Evolutionary conservation across 108 stramenopile genomes (phyloP).

Genomic region (Poteriospumella lacustris): DNA sequence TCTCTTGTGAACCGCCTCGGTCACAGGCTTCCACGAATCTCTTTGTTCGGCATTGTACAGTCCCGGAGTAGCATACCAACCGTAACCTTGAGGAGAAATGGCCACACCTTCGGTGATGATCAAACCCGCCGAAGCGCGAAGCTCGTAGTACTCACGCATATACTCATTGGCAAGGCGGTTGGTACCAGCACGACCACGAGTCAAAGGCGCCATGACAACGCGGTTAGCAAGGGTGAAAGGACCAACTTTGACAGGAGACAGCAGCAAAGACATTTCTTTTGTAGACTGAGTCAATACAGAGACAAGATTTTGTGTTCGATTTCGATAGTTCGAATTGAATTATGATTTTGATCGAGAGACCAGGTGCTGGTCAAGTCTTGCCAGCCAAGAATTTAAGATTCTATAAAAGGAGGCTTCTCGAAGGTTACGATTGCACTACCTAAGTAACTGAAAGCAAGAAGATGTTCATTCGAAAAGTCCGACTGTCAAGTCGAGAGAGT

Average conservation of each 20-base stretch:
- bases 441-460: no score
- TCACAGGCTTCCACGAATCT: background rate
- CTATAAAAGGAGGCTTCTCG: no score
- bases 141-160: constrained; percentile 55
- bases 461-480: no score
- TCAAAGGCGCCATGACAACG: background rate
- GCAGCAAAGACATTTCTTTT: background rate
- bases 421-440: no score
- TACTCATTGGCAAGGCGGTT: background rate
- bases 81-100: constrained; percentile 52
- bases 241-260: background rate
- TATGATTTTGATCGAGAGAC: no score
- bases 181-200: background rate
- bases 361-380: no score
- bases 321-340: no score
- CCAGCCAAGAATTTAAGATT: no score
- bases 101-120: constrained; percentile 62
- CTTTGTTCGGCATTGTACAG: background rate
- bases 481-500: no score
- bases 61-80: constrained; percentile 53
- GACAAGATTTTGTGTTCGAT: no score
- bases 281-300: no score
- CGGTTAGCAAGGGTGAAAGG: no score
- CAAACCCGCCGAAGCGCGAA: constrained; percentile 61
- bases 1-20: constrained; percentile 14